Percentiles rank a stretch among this genome's conserved stretches.
These are phyloP conservation scores for Bryoerythrophyllum caledonicum DNA, from an alignment of 225 moss, liverwort and hornwort species.

Conservation along the genomic window DNA sequence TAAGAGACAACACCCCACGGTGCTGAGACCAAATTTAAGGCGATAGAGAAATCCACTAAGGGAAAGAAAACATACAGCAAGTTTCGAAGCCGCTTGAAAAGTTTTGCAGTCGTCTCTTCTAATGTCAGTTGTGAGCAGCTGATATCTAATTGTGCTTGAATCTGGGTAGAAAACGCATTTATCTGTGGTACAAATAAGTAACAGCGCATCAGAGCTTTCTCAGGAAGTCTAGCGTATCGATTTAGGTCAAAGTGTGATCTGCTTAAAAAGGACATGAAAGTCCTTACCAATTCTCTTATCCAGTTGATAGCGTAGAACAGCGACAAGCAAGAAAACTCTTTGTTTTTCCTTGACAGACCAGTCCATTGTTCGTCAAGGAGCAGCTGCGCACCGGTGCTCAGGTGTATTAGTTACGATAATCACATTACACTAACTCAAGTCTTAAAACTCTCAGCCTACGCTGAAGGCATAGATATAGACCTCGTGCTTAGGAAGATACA, in stretches of 20 bases:
- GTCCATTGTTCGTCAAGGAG: slow-evolving; percentile 68
- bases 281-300: slow-evolving; percentile 77
- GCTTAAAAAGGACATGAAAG: neutral
- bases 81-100: slow-evolving; percentile 79
- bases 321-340: slow-evolving; percentile 66
- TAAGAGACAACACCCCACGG: slow-evolving; percentile 1
- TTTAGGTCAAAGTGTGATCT: neutral
- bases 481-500: slow-evolving; percentile 83
- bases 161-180: slow-evolving; percentile 84
- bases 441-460: slow-evolving; percentile 2
- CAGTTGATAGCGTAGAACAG: slow-evolving; percentile 82
- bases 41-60: slow-evolving; percentile 10
- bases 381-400: slow-evolving; percentile 45
- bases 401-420: neutral
- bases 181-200: slow-evolving; percentile 44
- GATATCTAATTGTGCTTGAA: slow-evolving; percentile 56
- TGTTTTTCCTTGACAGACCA: slow-evolving; percentile 52
- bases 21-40: slow-evolving; percentile 5
- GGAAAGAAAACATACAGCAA: slow-evolving; percentile 50
- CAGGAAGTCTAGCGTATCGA: neutral
- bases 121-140: slow-evolving; percentile 55
- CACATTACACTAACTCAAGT: slow-evolving; percentile 2
- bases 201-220: slow-evolving; percentile 16
- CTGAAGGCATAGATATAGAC: slow-evolving; percentile 28
- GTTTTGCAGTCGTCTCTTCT: slow-evolving; percentile 66